Evolutionary conservation across 768 basidiomycete species (phyloP).

Genomic region (Austroboletus eburneus): DNA sequence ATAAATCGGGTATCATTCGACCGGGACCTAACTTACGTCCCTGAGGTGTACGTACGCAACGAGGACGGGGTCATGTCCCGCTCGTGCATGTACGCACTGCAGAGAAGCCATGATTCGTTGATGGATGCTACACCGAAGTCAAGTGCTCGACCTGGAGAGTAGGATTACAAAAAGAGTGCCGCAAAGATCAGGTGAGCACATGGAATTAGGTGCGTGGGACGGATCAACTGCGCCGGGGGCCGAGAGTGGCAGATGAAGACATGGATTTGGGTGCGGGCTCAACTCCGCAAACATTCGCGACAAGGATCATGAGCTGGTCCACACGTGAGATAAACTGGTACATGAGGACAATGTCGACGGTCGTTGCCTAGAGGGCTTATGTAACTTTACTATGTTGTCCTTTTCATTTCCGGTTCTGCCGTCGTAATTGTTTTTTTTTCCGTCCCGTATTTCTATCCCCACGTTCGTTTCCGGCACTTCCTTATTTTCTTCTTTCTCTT

Average conservation of each 20-base stretch:
- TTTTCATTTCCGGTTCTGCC: background rate
- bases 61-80: no score
- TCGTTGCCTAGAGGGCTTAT: conserved; percentile 8
- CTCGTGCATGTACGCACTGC: no score
- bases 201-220: no score
- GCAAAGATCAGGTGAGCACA: background rate
- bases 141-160: background rate
- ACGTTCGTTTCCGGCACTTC: conserved; percentile 4
- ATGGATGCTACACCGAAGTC: no score
- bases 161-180: conserved; percentile 3
- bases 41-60: conserved; percentile 8
- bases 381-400: conserved; percentile 13
- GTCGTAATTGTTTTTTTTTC: conserved; percentile 4
- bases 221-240: no score
- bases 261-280: background rate
- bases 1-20: background rate
- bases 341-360: background rate
- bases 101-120: no score
- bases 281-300: no score
- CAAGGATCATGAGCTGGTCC: no score
- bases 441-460: conserved; percentile 4
- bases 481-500: background rate
- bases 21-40: no score
- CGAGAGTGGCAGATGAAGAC: background rate
- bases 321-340: background rate